Evolutionary conservation across 805 yeast genomes (phyloP).

Genomic region (Yamadazyma paraphyllophila): DNA sequence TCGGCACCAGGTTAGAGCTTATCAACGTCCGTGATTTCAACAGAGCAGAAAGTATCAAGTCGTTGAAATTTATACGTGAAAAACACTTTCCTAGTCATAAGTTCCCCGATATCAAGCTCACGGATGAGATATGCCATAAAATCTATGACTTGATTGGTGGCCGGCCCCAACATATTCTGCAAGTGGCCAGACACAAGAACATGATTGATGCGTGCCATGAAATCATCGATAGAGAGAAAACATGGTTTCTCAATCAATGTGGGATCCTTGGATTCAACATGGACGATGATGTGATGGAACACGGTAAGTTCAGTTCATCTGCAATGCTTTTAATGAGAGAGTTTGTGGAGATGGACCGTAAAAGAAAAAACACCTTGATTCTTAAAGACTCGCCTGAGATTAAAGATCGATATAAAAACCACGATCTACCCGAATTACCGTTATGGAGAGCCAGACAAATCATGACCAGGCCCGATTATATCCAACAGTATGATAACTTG

Average conservation of each 20-base stretch:
- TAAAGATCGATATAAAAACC: conserved; percentile 32
- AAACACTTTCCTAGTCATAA: conserved; percentile 30
- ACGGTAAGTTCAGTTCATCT: conserved; percentile 70
- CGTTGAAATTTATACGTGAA: conserved; percentile 51
- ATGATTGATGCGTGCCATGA: conserved; percentile 61
- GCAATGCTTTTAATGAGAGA: conserved; percentile 73
- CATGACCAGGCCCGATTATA: conserved; percentile 82
- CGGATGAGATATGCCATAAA: conserved; percentile 43
- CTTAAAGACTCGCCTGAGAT: conserved; percentile 30
- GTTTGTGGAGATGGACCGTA: conserved; percentile 65
- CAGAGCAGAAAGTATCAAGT: conserved; percentile 52
- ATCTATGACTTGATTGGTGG: conserved; percentile 77
- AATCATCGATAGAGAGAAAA: conserved; percentile 74
- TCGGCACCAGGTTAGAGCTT: conserved; percentile 74
- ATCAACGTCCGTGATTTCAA: conserved; percentile 64
- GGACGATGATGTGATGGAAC: conserved; percentile 90
- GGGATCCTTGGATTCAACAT: conserved; percentile 71
- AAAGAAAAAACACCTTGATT: conserved; percentile 26
- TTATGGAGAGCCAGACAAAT: conserved; percentile 81
- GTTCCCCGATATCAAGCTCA: conserved; percentile 37
- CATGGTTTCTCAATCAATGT: conserved; percentile 84
- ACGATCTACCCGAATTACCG: conserved; percentile 68
- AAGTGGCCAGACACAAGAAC: conserved; percentile 60
- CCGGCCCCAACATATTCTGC: conserved; percentile 76
- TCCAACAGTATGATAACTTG: conserved; percentile 69